phyloP scores from a whole-genome alignment of 768 basidiomycete species.

The Leccinellum albellum region DNA sequence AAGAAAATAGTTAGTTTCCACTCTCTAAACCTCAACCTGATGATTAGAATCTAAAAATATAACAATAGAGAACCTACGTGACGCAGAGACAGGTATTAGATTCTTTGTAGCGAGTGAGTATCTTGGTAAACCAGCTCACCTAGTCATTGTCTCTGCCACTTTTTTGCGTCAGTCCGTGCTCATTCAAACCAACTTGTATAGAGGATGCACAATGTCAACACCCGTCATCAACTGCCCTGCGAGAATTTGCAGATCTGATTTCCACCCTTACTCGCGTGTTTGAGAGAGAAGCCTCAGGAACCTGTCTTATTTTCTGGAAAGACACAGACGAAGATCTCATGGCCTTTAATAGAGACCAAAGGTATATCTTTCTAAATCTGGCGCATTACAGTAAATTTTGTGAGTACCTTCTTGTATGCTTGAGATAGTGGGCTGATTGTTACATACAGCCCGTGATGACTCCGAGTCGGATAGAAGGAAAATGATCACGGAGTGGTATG shows the following conservation, averaged over 20 bases:
- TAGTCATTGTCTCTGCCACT: too few relatives aligned
- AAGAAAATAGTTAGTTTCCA: background rate
- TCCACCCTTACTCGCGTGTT: slow-evolving; percentile 2
- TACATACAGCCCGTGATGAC: background rate
- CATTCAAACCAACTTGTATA: background rate
- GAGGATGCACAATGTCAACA: background rate
- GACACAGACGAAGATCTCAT: slow-evolving; percentile 15
- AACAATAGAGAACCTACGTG: background rate
- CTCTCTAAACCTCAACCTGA: background rate
- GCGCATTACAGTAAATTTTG: slow-evolving; percentile 10
- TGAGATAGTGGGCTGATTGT: background rate
- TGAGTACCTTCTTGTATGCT: background rate
- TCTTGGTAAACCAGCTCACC: background rate
- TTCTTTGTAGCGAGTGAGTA: slow-evolving; percentile 15
- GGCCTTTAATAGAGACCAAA: slow-evolving; percentile 18
- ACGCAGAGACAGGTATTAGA: background rate
- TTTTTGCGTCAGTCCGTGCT: too few relatives aligned
- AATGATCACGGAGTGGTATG: slow-evolving; percentile 10
- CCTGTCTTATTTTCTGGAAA: slow-evolving; percentile 17
- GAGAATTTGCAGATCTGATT: slow-evolving; percentile 5
- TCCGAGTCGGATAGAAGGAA: slow-evolving; percentile 2
- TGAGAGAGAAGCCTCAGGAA: background rate
- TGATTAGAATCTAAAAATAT: background rate
- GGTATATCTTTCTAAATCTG: slow-evolving; percentile 11
- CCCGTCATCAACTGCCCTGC: background rate